phyloP scores from a whole-genome alignment of 2,329 filamentous ascomycete genomes.

The Fusarium fujikuroi region DNA sequence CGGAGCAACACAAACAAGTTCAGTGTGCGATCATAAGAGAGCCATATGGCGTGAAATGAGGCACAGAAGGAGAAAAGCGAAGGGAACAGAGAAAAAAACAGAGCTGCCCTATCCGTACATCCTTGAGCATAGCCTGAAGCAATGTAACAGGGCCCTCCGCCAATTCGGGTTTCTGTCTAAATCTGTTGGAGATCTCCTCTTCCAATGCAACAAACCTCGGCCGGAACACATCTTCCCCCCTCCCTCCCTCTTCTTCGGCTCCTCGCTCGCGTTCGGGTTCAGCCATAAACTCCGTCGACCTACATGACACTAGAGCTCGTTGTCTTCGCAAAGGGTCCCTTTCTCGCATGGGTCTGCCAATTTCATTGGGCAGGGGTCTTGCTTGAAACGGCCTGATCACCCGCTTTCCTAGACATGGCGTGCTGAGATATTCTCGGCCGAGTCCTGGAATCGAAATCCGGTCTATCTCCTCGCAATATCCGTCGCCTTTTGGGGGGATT shows the following conservation, averaged over 20 bases:
- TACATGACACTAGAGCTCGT: conserved; percentile 5
- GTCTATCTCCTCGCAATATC: conserved; percentile 26
- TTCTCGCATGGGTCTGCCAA: neutral
- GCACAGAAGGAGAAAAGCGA: neutral
- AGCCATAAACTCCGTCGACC: conserved; percentile 6
- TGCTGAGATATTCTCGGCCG: conserved; percentile 28
- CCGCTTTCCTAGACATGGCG: neutral
- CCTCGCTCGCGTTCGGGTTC: conserved; percentile 26
- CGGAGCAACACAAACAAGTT: neutral
- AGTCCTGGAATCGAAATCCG: conserved; percentile 4
- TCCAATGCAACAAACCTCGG: conserved; percentile 24
- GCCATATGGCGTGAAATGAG: neutral
- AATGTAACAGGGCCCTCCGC: neutral
- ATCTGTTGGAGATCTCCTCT: conserved; percentile 14
- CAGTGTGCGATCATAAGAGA: neutral
- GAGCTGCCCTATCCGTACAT: neutral
- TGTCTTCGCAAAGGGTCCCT: conserved; percentile 11
- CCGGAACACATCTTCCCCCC: conserved; percentile 12
- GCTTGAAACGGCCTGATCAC: neutral
- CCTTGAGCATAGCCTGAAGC: conserved; percentile 9
- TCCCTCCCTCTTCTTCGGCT: conserved; percentile 7
- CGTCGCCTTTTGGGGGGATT: conserved; percentile 9
- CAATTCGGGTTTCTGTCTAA: neutral
- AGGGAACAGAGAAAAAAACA: neutral
- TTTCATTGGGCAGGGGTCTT: conserved; percentile 16